Base-by-base conservation (phyloP, 441 rosid species). In the Brassica balearica region DNA sequence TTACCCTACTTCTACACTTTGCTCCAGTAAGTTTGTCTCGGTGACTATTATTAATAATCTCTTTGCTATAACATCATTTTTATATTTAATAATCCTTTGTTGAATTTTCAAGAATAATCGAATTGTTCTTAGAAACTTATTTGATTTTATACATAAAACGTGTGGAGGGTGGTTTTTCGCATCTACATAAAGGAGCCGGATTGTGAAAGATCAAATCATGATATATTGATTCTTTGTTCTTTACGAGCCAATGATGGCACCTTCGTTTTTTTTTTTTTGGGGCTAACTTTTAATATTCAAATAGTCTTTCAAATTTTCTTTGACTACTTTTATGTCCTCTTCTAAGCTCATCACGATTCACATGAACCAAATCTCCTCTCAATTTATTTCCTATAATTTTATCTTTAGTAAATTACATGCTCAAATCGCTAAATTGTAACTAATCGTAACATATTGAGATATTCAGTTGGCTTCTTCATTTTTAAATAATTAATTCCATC, bases 161-260 rank as follows among this genome's bases (percentile, higher is more conserved):
- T 66, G 65, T 60, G 81, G 81, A 66, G 73, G 61, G 77, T 78
- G 69, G 53, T 34, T 78, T 66, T 68, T 19, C 74, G 69, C 70
- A 78, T 78, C 56, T 46, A 61, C 66, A 34, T 60, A 79, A 73
- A 79, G 73, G 61, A 15, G 70, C 20, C 11, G 8, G 68, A 58
- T 46, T 22, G 64, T 68, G 75, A 73, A 32, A 62, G 67, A 79
- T 74, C 61, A 74, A 79, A 79, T 74, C 78, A 43, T 68, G 66
- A 73, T 22, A 73, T 46, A 60, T 78, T 48, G 75, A 74, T 74
- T 68, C 71, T 64, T 64, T 74, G 79, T 74, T 64, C 82, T 64
- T 79, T 74, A 55, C 3, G 41, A 74, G 71, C 82, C 82, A 79
- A 79, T 74, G 75, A 79, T 74, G 71, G 71, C 66, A 51, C 15